Evolutionary conservation across 768 basidiomycete genomes (phyloP).

Genomic region (Leccinum ochraceum): DNA sequence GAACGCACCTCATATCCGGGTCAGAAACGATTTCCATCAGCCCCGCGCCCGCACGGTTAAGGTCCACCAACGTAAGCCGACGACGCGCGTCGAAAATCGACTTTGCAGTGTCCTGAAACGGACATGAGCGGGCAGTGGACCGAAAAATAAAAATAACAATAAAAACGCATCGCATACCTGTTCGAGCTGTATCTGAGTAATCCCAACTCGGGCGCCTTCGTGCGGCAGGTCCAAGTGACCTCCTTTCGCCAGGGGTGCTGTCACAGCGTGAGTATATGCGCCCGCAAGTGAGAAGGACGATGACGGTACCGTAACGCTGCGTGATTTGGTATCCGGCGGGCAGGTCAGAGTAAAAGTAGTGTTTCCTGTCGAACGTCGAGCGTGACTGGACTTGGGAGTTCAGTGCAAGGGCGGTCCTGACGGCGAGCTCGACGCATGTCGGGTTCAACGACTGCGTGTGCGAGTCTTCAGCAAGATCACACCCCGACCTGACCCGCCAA

Average conservation of each 20-base stretch:
- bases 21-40: slow-evolving; percentile 97
- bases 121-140: background rate
- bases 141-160: background rate
- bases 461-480: background rate
- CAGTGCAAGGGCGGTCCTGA: slow-evolving; percentile 81
- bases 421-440: slow-evolving; percentile 73
- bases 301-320: slow-evolving; percentile 78
- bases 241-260: slow-evolving; percentile 77
- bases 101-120: slow-evolving; percentile 86
- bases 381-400: slow-evolving; percentile 58
- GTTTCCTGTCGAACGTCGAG: slow-evolving; percentile 94
- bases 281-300: background rate
- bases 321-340: slow-evolving; percentile 97
- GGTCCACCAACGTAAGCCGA: slow-evolving; percentile 66
- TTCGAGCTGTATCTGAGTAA: slow-evolving; percentile 94
- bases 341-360: slow-evolving; percentile 96
- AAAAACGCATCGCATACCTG: slow-evolving; percentile 55
- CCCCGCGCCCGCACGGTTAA: slow-evolving; percentile 87
- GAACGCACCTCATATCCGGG: slow-evolving; percentile 73
- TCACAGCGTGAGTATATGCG: background rate
- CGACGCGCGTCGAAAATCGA: slow-evolving; percentile 60
- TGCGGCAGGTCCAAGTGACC: slow-evolving; percentile 56
- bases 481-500: background rate
- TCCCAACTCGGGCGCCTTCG: slow-evolving; percentile 56
- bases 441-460: slow-evolving; percentile 47